A percentile compares a stretch with the other conserved stretches of the same genome.
Conservation (phyloP, 2,329 filamentous ascomycete species). For the Penicillium sumatraense region DNA sequence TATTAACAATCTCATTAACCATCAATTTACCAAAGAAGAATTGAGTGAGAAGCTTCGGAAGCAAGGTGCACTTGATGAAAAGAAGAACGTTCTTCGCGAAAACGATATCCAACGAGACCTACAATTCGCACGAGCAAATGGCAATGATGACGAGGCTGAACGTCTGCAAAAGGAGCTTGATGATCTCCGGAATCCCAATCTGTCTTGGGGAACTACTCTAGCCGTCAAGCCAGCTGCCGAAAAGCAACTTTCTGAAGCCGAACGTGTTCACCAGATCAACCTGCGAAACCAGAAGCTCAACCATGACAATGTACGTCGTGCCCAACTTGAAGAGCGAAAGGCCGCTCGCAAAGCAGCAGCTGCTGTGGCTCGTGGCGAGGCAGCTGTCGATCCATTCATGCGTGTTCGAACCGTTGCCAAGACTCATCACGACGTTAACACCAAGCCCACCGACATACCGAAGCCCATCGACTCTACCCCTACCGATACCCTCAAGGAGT, state of each 20-base stretch:
- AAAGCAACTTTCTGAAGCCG: conserved; percentile 68
- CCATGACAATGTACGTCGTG: conserved; percentile 86
- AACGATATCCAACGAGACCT: conserved; percentile 68
- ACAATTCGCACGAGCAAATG: conserved; percentile 67
- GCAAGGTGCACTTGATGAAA: conserved; percentile 69
- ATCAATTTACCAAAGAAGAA: conserved; percentile 81
- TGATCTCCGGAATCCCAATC: conserved; percentile 59
- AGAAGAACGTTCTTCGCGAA: conserved; percentile 69
- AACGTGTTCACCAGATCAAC: conserved; percentile 83
- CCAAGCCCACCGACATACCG: conserved; percentile 29
- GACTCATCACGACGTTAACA: conserved; percentile 68
- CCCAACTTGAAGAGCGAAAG: conserved; percentile 79
- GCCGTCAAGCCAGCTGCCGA: conserved; percentile 58
- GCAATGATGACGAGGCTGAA: conserved; percentile 63
- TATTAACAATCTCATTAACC: conserved; percentile 78
- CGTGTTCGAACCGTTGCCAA: conserved; percentile 70
- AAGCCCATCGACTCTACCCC: conserved; percentile 38
- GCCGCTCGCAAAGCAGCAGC: conserved; percentile 64
- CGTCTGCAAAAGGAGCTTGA: conserved; percentile 55
- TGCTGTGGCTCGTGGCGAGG: conserved; percentile 67
- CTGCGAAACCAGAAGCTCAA: conserved; percentile 82
- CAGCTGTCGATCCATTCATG: conserved; percentile 58
- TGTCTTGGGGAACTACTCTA: conserved; percentile 73
- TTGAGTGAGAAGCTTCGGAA: conserved; percentile 78
- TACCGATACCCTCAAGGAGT: conserved; percentile 48